Conservation (phyloP, 352 stramenopile species). For the Phytopythium helicoides region DNA sequence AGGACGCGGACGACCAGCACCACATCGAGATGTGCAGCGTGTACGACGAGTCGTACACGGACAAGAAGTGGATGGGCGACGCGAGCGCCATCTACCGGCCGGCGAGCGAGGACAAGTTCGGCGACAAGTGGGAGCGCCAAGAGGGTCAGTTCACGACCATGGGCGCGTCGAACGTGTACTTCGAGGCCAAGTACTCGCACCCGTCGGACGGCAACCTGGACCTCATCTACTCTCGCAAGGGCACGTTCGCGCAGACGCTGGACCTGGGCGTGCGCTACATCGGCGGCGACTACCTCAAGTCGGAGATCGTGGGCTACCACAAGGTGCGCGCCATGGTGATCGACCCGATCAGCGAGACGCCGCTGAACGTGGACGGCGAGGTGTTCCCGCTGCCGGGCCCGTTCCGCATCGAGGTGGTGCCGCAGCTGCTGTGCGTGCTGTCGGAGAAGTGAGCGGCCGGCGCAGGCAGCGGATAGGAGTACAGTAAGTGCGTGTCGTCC, state of each 20-base stretch:
- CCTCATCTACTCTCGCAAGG: conserved; percentile 66
- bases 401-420: conserved; percentile 76
- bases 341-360: conserved; percentile 51
- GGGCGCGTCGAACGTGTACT: conserved; percentile 77
- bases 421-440: conserved; percentile 62
- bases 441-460: conserved; percentile 83
- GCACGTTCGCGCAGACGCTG: conserved; percentile 34
- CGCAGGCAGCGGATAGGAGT: not conserved
- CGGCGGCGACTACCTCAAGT: conserved; percentile 51
- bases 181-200: conserved; percentile 78
- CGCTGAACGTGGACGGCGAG: conserved; percentile 78
- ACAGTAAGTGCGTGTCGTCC: no score
- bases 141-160: conserved; percentile 47
- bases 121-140: conserved; percentile 48
- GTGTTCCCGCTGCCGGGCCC: conserved; percentile 56
- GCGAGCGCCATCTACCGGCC: conserved; percentile 56
- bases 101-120: conserved; percentile 59
- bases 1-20: conserved; percentile 61
- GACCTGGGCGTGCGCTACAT: conserved; percentile 59
- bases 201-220: conserved; percentile 81
- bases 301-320: conserved; percentile 60
- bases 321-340: conserved; percentile 82
- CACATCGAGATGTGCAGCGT: conserved; percentile 75
- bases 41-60: conserved; percentile 51
- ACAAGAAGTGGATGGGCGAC: conserved; percentile 65